phyloP scores from a whole-genome alignment of 2,329 filamentous ascomycete species.

The Phoma sp. region DNA sequence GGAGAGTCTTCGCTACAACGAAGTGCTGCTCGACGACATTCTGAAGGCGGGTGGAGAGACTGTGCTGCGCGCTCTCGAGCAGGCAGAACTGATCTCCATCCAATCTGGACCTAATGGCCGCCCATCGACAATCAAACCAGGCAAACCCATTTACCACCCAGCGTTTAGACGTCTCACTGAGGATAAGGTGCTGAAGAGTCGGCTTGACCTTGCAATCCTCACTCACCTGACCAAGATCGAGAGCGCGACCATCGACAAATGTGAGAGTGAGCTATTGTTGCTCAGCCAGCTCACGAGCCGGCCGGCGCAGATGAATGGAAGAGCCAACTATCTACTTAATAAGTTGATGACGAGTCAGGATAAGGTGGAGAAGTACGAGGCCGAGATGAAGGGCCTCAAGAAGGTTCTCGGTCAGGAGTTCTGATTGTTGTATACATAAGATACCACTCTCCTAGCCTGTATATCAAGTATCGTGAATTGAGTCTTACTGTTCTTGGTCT shows the following conservation, averaged over 20 bases:
- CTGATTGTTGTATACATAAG: slow-evolving; percentile 3
- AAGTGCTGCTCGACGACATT: slow-evolving; percentile 76
- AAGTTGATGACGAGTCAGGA: slow-evolving; percentile 77
- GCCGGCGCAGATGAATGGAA: slow-evolving; percentile 68
- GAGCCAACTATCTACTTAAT: slow-evolving; percentile 73
- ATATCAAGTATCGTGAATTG: background rate
- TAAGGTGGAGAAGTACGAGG: slow-evolving; percentile 76
- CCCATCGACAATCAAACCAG: slow-evolving; percentile 76
- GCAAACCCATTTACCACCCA: slow-evolving; percentile 83
- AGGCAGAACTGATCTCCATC: slow-evolving; percentile 84
- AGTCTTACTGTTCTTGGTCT: background rate
- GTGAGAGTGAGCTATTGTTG: slow-evolving; percentile 75
- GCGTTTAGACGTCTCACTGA: slow-evolving; percentile 76
- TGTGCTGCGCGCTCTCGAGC: slow-evolving; percentile 79
- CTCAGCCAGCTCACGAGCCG: slow-evolving; percentile 74
- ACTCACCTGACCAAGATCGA: slow-evolving; percentile 74
- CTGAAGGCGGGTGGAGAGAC: slow-evolving; percentile 76
- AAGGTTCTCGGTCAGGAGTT: slow-evolving; percentile 66
- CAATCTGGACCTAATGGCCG: slow-evolving; percentile 73
- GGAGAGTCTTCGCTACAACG: slow-evolving; percentile 79
- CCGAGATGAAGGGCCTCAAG: slow-evolving; percentile 73
- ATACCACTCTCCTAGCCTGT: slow-evolving; percentile 10
- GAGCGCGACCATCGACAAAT: slow-evolving; percentile 75
- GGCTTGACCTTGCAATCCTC: slow-evolving; percentile 71
- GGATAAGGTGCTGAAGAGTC: slow-evolving; percentile 74